phyloP scores from a whole-genome alignment of 768 basidiomycete genomes.

The Mycena crocata region DNA sequence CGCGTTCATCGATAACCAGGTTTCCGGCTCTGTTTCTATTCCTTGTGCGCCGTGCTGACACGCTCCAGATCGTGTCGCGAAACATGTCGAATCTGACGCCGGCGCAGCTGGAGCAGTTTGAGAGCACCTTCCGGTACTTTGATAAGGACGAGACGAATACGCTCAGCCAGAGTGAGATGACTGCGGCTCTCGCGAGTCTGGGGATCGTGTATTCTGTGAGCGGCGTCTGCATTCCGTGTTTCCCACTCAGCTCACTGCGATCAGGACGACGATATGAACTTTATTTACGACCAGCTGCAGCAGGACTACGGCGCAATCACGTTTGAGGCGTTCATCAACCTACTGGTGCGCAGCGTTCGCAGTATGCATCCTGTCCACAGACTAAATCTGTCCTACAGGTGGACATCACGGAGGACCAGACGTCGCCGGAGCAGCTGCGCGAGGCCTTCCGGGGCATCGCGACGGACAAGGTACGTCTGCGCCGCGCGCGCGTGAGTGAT shows the following conservation, averaged over 20 bases:
- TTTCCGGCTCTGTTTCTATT: slow-evolving; percentile 40
- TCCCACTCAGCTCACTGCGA: background rate
- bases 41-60: slow-evolving; percentile 5
- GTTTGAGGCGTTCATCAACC: slow-evolving; percentile 94
- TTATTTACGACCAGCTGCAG: slow-evolving; percentile 83
- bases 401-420: slow-evolving; percentile 96
- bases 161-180: slow-evolving; percentile 85
- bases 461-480: slow-evolving; percentile 77
- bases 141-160: slow-evolving; percentile 94
- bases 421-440: slow-evolving; percentile 89
- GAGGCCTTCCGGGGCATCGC: slow-evolving; percentile 95
- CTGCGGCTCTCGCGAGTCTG: slow-evolving; percentile 93
- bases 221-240: background rate
- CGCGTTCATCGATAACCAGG: slow-evolving; percentile 98
- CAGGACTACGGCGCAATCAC: slow-evolving; percentile 89
- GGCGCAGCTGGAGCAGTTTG: slow-evolving; percentile 95
- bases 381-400: slow-evolving; percentile 66
- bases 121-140: slow-evolving; percentile 97
- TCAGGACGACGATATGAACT: slow-evolving; percentile 90
- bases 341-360: slow-evolving; percentile 69
- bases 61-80: slow-evolving; percentile 85
- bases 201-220: slow-evolving; percentile 91
- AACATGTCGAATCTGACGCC: slow-evolving; percentile 96
- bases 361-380: background rate
- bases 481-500: slow-evolving; percentile 22